Evolutionary conservation across 2,329 filamentous ascomycete species (phyloP).

Genomic region (Corynespora cassiicola): DNA sequence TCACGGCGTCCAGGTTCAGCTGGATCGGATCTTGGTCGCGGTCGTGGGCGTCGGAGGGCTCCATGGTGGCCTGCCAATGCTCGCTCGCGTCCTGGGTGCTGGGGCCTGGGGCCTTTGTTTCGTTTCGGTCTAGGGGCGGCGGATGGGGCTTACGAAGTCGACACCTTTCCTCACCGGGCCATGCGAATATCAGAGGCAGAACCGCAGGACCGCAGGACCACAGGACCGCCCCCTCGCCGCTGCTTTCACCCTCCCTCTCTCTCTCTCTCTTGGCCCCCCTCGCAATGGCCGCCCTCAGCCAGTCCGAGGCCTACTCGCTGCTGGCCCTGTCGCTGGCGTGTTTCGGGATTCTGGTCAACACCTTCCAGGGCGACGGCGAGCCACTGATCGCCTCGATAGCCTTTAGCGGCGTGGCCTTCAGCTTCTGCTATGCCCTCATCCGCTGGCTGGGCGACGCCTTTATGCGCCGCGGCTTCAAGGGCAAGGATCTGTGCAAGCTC

Average conservation of each 20-base stretch:
- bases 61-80: conserved; percentile 37
- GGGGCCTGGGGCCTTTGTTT: conserved; percentile 14
- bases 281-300: conserved; percentile 52
- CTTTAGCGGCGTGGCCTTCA: conserved; percentile 84
- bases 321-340: conserved; percentile 72
- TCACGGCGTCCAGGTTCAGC: conserved; percentile 40
- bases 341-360: conserved; percentile 77
- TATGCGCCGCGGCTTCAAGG: conserved; percentile 85
- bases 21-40: conserved; percentile 37
- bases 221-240: no score
- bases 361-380: conserved; percentile 84
- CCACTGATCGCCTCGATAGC: conserved; percentile 88
- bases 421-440: conserved; percentile 83
- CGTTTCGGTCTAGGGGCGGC: conserved; percentile 32
- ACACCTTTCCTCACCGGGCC: no score
- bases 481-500: conserved; percentile 84
- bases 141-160: conserved; percentile 27
- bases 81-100: conserved; percentile 26
- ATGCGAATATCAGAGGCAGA: no score
- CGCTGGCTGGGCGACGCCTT: conserved; percentile 92
- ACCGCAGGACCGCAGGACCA: no score
- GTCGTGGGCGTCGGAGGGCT: conserved; percentile 27
- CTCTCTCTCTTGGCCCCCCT: conserved; percentile 5
- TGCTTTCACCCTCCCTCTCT: background rate
- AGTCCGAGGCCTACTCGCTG: conserved; percentile 63